phyloP scores from a whole-genome alignment of 2,329 filamentous ascomycete genomes.

The Sporothrix schenckii region DNA sequence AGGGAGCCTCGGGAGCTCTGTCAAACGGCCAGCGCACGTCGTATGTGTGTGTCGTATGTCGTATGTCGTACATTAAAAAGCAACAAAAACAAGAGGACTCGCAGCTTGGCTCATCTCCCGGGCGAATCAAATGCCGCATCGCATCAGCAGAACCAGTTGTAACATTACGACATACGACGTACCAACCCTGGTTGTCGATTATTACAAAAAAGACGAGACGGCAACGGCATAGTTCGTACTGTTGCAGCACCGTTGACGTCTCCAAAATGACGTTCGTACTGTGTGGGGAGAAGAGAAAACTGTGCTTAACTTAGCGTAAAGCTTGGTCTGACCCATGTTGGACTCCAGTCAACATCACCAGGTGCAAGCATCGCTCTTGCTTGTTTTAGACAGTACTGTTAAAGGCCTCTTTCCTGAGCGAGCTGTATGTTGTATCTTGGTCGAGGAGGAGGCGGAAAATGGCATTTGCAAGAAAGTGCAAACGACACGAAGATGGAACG shows the following conservation, averaged over 20 bases:
- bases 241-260: background rate
- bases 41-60: too few species aligned
- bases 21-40: background rate
- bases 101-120: background rate
- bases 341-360: background rate
- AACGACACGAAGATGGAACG: background rate
- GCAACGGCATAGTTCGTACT: background rate
- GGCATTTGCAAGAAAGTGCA: background rate
- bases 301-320: slow-evolving; percentile 3
- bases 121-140: slow-evolving; percentile 9
- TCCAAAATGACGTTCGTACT: slow-evolving; percentile 9
- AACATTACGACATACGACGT: background rate
- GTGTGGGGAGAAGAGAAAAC: background rate
- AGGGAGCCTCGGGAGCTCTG: background rate
- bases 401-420: background rate
- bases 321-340: slow-evolving; percentile 8
- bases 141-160: slow-evolving; percentile 3
- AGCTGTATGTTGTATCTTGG: background rate
- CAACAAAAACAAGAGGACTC: background rate
- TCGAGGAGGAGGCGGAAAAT: too few species aligned
- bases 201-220: background rate
- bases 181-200: background rate
- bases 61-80: background rate
- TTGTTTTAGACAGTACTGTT: background rate
- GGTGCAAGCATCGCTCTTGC: background rate